phyloP scores from a whole-genome alignment of 1,284 basidiomycete genomes.

The Microbotryum saponariae region DNA sequence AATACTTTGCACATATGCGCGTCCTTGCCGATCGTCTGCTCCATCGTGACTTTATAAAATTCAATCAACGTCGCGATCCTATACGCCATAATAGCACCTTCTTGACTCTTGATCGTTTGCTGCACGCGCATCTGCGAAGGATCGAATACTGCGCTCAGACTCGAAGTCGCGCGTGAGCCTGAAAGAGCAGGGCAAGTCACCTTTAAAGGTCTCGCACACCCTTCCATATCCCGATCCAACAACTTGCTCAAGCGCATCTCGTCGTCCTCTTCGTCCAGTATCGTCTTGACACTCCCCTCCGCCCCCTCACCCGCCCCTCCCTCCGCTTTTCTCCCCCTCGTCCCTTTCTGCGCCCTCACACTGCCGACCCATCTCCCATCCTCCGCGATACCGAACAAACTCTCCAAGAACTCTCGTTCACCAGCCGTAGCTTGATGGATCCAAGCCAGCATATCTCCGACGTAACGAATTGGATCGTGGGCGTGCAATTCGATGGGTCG shows the following conservation, averaged over 20 bases:
- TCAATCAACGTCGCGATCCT: slow-evolving; percentile 88
- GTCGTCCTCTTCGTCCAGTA: slow-evolving; percentile 50
- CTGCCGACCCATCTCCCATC: slow-evolving; percentile 67
- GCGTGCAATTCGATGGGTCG: slow-evolving; percentile 95
- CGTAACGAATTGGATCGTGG: slow-evolving; percentile 90
- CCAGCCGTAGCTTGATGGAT: slow-evolving; percentile 91
- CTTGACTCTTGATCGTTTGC: slow-evolving; percentile 85
- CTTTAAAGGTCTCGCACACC: slow-evolving; percentile 76
- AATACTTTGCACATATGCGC: slow-evolving; percentile 70
- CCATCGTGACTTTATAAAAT: slow-evolving; percentile 89
- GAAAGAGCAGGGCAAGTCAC: slow-evolving; percentile 41
- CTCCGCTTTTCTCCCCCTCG: slow-evolving; percentile 23
- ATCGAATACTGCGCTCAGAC: not conserved
- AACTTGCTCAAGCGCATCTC: slow-evolving; percentile 72
- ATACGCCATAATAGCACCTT: slow-evolving; percentile 83
- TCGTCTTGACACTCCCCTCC: slow-evolving; percentile 35
- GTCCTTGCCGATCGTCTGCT: slow-evolving; percentile 73
- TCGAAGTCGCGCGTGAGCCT: too few relatives aligned
- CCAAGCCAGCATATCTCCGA: slow-evolving; percentile 98
- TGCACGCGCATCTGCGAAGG: slow-evolving; percentile 65
- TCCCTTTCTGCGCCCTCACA: slow-evolving; percentile 41
- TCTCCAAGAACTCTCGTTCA: slow-evolving; percentile 85
- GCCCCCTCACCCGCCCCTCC: slow-evolving; percentile 4
- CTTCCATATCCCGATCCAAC: slow-evolving; percentile 74
- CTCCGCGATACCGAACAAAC: slow-evolving; percentile 62